A percentile compares a stretch with the other conserved stretches of the same genome.
These are phyloP conservation scores for Colletotrichum tropicale DNA, from an alignment of 2,329 filamentous ascomycete species.

Conservation along the genomic window DNA sequence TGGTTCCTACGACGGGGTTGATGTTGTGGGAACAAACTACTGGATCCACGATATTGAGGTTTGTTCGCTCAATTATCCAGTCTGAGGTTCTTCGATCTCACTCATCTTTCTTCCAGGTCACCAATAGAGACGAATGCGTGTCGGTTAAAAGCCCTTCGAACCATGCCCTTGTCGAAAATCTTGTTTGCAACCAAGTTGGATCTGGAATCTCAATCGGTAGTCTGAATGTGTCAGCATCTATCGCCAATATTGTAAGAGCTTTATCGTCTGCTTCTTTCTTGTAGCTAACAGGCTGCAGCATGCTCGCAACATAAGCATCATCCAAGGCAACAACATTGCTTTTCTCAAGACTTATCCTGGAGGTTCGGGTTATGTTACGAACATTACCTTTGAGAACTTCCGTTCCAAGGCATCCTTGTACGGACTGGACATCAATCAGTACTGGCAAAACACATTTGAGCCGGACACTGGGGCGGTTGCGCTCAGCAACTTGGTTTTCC, in stretches of 20 bases:
- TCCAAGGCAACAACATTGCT: neutral
- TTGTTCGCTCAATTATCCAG: fast-evolving
- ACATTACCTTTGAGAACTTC: neutral
- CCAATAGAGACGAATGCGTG: neutral
- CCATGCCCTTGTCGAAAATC: neutral
- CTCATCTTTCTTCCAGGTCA: neutral
- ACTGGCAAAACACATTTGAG: neutral
- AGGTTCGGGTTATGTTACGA: neutral
- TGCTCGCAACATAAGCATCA: neutral
- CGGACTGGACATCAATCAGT: neutral
- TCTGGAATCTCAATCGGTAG: neutral
- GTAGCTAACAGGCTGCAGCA: neutral
- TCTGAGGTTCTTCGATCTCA: fast-evolving
- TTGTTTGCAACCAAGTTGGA: neutral
- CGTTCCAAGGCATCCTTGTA: neutral
- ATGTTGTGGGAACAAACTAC: neutral
- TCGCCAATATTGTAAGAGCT: neutral
- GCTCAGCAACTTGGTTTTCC: neutral
- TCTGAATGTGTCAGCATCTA: neutral
- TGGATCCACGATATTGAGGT: neutral
- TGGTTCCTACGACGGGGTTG: neutral
- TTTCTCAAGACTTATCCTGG: neutral
- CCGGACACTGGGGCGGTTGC: neutral
- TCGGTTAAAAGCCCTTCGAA: neutral
- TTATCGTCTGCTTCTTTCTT: fast-evolving